These are phyloP conservation scores for Taphrina confusa DNA, from an alignment of 1,139 yeast genomes.

Conservation along the genomic window DNA sequence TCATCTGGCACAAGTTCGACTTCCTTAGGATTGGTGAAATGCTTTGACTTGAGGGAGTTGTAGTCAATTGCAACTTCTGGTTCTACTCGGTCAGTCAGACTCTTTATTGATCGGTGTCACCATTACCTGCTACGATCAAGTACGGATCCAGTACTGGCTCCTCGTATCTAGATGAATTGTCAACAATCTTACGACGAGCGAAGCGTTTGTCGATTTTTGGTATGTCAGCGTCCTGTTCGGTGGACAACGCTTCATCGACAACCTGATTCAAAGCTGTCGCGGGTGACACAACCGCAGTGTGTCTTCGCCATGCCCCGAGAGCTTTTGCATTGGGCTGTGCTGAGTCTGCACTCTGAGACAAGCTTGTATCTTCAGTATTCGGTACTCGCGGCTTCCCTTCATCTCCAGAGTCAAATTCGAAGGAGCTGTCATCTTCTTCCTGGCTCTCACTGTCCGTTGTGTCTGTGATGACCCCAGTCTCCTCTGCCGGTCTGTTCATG, in stretches of 20 bases:
- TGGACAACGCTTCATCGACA: background rate
- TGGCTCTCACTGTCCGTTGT: background rate
- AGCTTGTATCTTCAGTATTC: background rate
- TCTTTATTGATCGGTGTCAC: background rate
- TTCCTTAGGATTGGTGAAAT: constrained; percentile 10
- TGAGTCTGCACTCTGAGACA: too few species aligned
- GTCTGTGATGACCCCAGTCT: background rate
- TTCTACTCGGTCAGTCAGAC: background rate
- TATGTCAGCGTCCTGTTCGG: background rate
- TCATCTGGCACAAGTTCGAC: constrained; percentile 23
- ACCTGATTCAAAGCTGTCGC: background rate
- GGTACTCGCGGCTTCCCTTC: constrained; percentile 4
- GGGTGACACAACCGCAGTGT: background rate
- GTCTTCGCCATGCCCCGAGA: too few species aligned
- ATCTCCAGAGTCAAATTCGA: constrained; percentile 21
- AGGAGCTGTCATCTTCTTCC: background rate
- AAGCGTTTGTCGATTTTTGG: background rate
- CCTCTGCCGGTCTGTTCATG: constrained; percentile 1
- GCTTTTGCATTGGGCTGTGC: background rate
- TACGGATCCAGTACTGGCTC: constrained; percentile 28
- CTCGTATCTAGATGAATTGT: constrained; percentile 32
- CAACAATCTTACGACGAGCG: constrained; percentile 28
- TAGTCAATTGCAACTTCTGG: constrained; percentile 18
- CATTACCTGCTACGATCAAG: constrained; percentile 9
- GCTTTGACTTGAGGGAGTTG: background rate